A percentile compares a stretch with the other conserved stretches of the same genome.
These are phyloP conservation scores for Beauveria brongniartii DNA, from an alignment of 2,329 filamentous ascomycete species.

Conservation along the genomic window DNA sequence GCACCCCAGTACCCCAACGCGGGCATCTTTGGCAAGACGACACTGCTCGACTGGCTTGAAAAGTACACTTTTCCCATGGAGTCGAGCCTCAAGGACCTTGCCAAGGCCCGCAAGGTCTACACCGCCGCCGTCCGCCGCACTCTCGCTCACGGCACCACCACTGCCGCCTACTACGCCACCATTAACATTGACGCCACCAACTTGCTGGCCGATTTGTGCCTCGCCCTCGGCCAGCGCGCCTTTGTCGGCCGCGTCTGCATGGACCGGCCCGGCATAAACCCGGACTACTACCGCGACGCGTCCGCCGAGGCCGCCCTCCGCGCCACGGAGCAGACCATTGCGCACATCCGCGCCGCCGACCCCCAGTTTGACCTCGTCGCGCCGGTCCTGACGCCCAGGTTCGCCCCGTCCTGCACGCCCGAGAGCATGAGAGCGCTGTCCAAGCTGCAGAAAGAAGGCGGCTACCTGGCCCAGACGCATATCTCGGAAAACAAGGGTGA, in stretches of 20 bases:
- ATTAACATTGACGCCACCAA: conserved; percentile 84
- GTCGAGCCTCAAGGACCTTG: conserved; percentile 57
- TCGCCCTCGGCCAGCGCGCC: conserved; percentile 73
- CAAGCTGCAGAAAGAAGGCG: conserved; percentile 50
- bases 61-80: conserved; percentile 95
- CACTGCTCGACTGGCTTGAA: conserved; percentile 86
- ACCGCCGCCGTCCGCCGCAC: conserved; percentile 69
- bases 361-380: conserved; percentile 55
- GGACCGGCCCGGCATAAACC: conserved; percentile 61
- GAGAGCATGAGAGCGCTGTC: conserved; percentile 58
- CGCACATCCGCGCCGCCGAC: conserved; percentile 61
- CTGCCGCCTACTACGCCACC: conserved; percentile 90
- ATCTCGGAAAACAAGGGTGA: conserved; percentile 77
- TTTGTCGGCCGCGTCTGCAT: conserved; percentile 94
- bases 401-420: conserved; percentile 53
- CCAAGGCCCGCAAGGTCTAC: conserved; percentile 65
- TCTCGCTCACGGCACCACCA: conserved; percentile 84
- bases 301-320: conserved; percentile 48
- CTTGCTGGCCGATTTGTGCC: conserved; percentile 75
- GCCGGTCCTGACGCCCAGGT: conserved; percentile 72
- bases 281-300: conserved; percentile 72
- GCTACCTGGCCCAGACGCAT: conserved; percentile 76
- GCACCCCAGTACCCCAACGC: conserved; percentile 91
- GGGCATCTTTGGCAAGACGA: conserved; percentile 88
- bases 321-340: conserved; percentile 52